Conservation (phyloP, 257 asterid genomes). For the Solanum habrochaites region DNA sequence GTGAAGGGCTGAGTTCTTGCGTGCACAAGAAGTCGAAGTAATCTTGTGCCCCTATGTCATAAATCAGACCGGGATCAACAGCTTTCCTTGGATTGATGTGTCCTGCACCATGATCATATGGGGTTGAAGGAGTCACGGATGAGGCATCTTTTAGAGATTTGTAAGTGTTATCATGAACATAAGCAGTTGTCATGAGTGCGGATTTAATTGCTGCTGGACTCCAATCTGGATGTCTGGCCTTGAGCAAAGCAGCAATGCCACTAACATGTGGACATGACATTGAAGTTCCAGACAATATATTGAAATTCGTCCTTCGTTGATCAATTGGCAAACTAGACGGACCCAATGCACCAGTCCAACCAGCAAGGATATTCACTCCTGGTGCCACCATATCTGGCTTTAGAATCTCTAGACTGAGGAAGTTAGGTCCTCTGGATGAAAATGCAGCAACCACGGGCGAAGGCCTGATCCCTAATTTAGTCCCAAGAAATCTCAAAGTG, state of each 20-base stretch:
- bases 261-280: conserved; percentile 97
- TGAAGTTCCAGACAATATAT: conserved; percentile 84
- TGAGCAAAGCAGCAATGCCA: conserved; percentile 75
- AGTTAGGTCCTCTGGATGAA: conserved; percentile 84
- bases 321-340: conserved; percentile 78
- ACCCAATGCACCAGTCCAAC: conserved; percentile 71
- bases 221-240: conserved; percentile 72
- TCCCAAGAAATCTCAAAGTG: conserved; percentile 56
- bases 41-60: conserved; percentile 67
- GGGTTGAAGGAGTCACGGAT: conserved; percentile 32
- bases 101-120: conserved; percentile 87
- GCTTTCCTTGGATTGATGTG: conserved; percentile 72
- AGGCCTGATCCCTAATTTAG: conserved; percentile 49
- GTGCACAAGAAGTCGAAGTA: conserved; percentile 76
- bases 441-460: conserved; percentile 94
- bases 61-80: conserved; percentile 62
- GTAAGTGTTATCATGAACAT: conserved; percentile 54
- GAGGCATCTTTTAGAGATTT: conserved; percentile 58
- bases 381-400: conserved; percentile 90
- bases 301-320: conserved; percentile 58
- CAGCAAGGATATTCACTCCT: conserved; percentile 90
- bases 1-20: conserved; percentile 40
- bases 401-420: conserved; percentile 56
- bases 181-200: conserved; percentile 83
- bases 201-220: conserved; percentile 85